Conservation (phyloP, 2,329 filamentous ascomycete genomes). For the Orbilia javanica region DNA sequence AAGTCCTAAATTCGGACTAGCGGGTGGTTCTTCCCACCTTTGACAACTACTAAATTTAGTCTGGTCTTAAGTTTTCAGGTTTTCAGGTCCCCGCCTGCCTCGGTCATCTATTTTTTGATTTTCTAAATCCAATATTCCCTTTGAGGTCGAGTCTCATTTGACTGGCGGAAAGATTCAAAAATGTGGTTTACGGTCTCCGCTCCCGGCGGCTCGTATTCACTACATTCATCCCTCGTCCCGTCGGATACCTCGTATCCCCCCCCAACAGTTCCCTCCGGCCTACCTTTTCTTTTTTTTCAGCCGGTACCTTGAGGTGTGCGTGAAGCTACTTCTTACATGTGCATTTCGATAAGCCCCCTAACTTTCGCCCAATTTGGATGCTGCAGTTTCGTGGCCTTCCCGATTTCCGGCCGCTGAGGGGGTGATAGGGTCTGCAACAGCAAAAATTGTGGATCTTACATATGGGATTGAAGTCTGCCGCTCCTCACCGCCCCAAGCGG, state of each 20-base stretch:
- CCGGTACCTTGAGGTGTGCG: not conserved
- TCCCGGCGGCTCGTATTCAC: conserved; percentile 34
- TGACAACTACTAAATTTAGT: conserved; percentile 52
- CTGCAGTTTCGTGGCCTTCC: not conserved
- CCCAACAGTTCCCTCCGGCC: conserved; percentile 2
- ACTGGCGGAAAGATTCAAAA: conserved; percentile 30
- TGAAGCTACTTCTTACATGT: conserved; percentile 32
- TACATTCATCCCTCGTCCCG: conserved; percentile 27
- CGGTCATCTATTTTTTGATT: not conserved
- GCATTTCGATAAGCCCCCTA: conserved; percentile 34
- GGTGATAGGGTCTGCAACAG: not conserved
- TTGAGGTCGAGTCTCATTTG: not conserved
- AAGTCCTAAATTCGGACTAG: conserved; percentile 31
- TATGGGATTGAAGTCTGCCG: conserved; percentile 26
- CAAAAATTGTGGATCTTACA: not conserved
- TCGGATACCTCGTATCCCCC: conserved; percentile 33
- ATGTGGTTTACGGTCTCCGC: conserved; percentile 11
- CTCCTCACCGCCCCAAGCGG: conserved; percentile 23
- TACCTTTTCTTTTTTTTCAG: conserved; percentile 14
- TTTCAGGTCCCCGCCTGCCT: not conserved
- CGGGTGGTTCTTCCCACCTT: conserved; percentile 23
- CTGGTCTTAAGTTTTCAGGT: conserved; percentile 5
- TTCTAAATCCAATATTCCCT: not conserved
- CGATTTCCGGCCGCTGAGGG: conserved; percentile 13
- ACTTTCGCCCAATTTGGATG: conserved; percentile 30